Evolutionary conservation across 768 basidiomycete genomes (phyloP).

Genomic region (Lactarius hengduanensis): DNA sequence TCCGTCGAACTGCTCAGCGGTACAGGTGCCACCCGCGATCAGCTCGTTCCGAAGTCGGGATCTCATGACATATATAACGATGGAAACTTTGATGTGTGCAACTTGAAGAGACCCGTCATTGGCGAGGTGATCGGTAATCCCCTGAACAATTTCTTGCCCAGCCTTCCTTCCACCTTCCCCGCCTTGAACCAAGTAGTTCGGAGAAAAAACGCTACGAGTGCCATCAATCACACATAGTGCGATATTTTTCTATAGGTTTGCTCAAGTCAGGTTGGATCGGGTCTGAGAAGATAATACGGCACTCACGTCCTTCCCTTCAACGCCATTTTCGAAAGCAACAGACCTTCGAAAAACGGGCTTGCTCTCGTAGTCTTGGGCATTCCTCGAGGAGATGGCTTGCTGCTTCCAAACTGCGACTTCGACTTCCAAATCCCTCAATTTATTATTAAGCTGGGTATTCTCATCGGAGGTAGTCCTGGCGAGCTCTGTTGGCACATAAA

Average conservation of each 20-base stretch:
- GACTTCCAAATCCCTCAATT: conserved; percentile 25
- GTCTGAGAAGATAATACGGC: background rate
- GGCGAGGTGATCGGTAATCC: conserved; percentile 9
- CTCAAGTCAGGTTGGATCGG: background rate
- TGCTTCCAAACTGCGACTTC: conserved; percentile 28
- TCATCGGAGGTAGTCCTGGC: conserved; percentile 19
- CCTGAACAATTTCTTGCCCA: conserved; percentile 21
- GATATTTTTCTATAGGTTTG: background rate
- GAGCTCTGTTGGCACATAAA: conserved; percentile 23
- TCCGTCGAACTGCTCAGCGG: conserved; percentile 18
- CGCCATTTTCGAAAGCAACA: background rate
- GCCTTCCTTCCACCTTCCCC: conserved; percentile 21
- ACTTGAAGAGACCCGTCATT: conserved; percentile 12
- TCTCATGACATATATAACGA: conserved; percentile 22
- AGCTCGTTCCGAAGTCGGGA: conserved; percentile 19
- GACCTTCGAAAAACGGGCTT: conserved; percentile 1
- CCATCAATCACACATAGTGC: conserved; percentile 27
- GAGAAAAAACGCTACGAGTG: conserved; percentile 22
- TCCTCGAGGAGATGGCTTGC: conserved; percentile 19
- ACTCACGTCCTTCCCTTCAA: background rate
- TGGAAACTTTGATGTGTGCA: conserved; percentile 4
- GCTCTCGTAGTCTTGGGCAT: conserved; percentile 4
- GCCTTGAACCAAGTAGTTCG: conserved; percentile 13
- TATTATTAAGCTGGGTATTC: conserved; percentile 19
- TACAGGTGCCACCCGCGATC: conserved; percentile 7